Evolutionary conservation across 2,329 filamentous ascomycete species (phyloP).

Genomic region (Talaromyces islandicus): DNA sequence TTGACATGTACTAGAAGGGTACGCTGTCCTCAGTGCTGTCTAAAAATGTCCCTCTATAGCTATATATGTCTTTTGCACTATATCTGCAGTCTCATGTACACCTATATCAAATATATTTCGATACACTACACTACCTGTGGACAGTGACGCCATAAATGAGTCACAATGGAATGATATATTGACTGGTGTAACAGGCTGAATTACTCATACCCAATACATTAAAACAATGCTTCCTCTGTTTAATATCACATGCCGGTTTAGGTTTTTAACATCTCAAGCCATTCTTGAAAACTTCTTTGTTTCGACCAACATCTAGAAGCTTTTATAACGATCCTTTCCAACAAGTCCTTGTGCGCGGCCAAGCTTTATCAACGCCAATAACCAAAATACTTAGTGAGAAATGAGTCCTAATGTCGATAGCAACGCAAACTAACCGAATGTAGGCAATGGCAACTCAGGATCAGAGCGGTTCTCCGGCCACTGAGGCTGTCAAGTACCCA

Average conservation of each 20-base stretch:
- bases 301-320: too few species aligned
- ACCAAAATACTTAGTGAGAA: neutral
- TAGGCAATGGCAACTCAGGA: neutral
- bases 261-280: neutral
- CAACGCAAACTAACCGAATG: too few species aligned
- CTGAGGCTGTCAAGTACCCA: neutral
- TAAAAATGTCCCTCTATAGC: too few species aligned
- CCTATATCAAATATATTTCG: neutral
- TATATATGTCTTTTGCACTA: neutral
- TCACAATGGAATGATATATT: neutral
- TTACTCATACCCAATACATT: neutral
- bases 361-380: neutral
- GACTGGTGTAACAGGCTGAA: neutral
- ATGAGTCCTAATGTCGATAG: too few species aligned
- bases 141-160: neutral
- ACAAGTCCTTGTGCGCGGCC: neutral
- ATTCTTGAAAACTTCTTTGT: neutral
- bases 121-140: neutral
- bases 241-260: rapidly evolving
- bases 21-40: too few species aligned
- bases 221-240: neutral
- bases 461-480: neutral
- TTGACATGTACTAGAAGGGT: neutral
- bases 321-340: neutral
- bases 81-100: rapidly evolving